A percentile compares a stretch with the other conserved stretches of the same genome.
phyloP scores from a whole-genome alignment of 768 basidiomycete genomes.

The Trichaptum fuscoviolaceum region DNA sequence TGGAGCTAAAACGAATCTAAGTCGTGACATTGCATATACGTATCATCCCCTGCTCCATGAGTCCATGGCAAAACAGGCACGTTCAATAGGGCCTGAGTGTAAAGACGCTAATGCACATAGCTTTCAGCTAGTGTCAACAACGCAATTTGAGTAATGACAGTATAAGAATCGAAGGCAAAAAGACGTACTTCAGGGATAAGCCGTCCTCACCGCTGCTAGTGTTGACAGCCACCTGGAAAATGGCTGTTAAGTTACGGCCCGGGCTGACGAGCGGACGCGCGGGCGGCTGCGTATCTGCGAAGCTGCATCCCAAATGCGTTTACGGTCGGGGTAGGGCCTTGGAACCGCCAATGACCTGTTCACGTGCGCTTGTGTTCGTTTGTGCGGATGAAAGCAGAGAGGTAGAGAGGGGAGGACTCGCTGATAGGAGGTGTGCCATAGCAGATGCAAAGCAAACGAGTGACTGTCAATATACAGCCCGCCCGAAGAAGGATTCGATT shows the following conservation, averaged over 20 bases:
- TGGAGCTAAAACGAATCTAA: too few species aligned
- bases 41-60: constrained; percentile 6
- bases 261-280: not conserved
- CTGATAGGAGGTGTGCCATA: constrained; percentile 47
- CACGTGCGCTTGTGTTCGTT: too few species aligned
- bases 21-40: too few species aligned
- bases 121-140: not conserved
- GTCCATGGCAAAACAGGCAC: constrained; percentile 5
- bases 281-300: not conserved
- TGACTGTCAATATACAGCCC: too few species aligned
- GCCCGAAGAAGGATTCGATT: too few species aligned
- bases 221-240: not conserved
- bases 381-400: too few species aligned
- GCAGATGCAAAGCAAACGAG: constrained; percentile 40
- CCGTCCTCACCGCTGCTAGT: constrained; percentile 15
- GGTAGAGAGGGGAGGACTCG: constrained; percentile 21
- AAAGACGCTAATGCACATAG: not conserved
- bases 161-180: too few species aligned
- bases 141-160: too few species aligned
- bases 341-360: constrained; percentile 1
- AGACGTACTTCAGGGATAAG: constrained; percentile 5
- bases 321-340: not conserved
- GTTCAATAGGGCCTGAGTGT: not conserved
- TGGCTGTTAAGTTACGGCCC: not conserved
- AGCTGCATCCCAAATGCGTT: not conserved